phyloP scores from a whole-genome alignment of 1,284 basidiomycete species.

The Fomitopsis pinicola region DNA sequence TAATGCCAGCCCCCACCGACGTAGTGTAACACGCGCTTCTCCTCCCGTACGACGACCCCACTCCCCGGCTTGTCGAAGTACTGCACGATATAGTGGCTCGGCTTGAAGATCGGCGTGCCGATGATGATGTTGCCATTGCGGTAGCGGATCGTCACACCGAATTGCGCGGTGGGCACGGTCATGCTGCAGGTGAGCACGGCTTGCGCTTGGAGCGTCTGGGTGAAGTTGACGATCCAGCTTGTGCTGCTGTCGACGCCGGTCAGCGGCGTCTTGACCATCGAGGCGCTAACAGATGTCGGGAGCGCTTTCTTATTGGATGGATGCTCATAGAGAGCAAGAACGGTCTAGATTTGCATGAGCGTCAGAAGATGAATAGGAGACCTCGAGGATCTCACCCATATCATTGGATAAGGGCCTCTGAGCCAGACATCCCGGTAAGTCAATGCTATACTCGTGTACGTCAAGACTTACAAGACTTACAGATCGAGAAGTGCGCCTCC shows the following conservation, averaged over 20 bases:
- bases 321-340: slow-evolving; percentile 78
- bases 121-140: slow-evolving; percentile 64
- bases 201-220: slow-evolving; percentile 50
- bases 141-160: slow-evolving; percentile 62
- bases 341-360: slow-evolving; percentile 42
- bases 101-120: slow-evolving; percentile 58
- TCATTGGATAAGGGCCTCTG: slow-evolving; percentile 79
- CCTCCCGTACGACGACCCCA: slow-evolving; percentile 47
- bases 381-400: slow-evolving; percentile 55
- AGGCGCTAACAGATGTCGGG: slow-evolving; percentile 55
- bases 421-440: neutral
- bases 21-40: slow-evolving; percentile 50
- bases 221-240: slow-evolving; percentile 74
- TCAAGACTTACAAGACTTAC: slow-evolving; percentile 40
- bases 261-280: slow-evolving; percentile 69
- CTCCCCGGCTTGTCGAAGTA: slow-evolving; percentile 53
- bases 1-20: slow-evolving; percentile 68
- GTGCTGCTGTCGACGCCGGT: slow-evolving; percentile 82
- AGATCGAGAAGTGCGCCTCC: slow-evolving; percentile 86
- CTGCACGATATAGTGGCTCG: slow-evolving; percentile 59
- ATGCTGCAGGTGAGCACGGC: slow-evolving; percentile 66
- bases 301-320: slow-evolving; percentile 55
- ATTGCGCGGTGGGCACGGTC: slow-evolving; percentile 38
- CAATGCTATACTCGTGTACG: no score
- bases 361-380: neutral